phyloP scores from a whole-genome alignment of 2,329 filamentous ascomycete species.

The Penicillium hesseltinei region DNA sequence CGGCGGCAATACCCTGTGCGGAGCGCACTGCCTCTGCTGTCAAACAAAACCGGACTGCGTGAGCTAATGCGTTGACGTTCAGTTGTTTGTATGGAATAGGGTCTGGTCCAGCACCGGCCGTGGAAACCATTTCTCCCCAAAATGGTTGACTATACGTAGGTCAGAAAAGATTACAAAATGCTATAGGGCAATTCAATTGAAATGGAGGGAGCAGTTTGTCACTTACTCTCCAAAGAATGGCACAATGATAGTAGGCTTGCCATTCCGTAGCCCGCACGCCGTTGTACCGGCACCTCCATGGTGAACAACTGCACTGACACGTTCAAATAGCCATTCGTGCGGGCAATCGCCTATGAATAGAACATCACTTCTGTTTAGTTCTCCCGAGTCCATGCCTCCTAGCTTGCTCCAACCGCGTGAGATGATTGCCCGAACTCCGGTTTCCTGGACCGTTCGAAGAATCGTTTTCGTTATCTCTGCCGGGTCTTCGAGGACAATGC shows the following conservation, averaged over 20 bases:
- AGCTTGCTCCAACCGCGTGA: conserved; percentile 54
- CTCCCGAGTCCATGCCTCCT: conserved; percentile 27
- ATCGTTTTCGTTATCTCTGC: conserved; percentile 43
- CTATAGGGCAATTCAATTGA: neutral
- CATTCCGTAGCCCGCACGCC: conserved; percentile 51
- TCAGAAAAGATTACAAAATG: neutral
- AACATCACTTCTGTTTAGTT: conserved; percentile 28
- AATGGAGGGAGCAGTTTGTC: neutral
- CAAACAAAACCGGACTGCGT: conserved; percentile 47
- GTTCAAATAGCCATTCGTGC: conserved; percentile 57
- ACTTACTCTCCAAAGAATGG: conserved; percentile 55
- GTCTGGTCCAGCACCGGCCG: conserved; percentile 48
- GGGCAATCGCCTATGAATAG: conserved; percentile 54
- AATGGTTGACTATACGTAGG: conserved; percentile 45
- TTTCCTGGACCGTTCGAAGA: conserved; percentile 45
- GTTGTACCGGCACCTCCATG: conserved; percentile 59
- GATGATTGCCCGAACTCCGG: conserved; percentile 51
- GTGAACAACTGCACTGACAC: conserved; percentile 54
- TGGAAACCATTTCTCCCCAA: conserved; percentile 53
- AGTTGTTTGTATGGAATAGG: conserved; percentile 49
- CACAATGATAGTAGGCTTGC: conserved; percentile 52
- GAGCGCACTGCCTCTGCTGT: conserved; percentile 33
- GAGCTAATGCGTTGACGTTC: conserved; percentile 44
- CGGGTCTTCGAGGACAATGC: conserved; percentile 53
- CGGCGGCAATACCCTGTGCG: conserved; percentile 36